A percentile compares a stretch with the other conserved stretches of the same genome.
Evolutionary conservation across 1,284 basidiomycete genomes (phyloP).

Genomic region (Cystobasidium pallidum): DNA sequence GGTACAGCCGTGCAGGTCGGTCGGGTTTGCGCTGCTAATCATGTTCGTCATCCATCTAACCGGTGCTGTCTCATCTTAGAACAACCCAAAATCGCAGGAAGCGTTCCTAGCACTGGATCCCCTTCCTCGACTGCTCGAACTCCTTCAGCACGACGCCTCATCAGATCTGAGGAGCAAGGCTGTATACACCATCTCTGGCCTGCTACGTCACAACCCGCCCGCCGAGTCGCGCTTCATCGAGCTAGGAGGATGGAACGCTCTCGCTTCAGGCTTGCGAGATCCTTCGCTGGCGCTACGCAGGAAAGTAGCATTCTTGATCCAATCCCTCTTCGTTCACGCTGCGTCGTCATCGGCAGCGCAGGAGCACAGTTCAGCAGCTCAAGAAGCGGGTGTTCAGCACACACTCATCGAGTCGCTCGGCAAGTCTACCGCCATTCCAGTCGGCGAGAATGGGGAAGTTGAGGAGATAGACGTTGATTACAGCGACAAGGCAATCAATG

Average conservation of each 20-base stretch:
- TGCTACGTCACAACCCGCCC: slow-evolving; percentile 77
- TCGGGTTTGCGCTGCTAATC: background rate
- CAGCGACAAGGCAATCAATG: slow-evolving; percentile 76
- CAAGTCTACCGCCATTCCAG: slow-evolving; percentile 57
- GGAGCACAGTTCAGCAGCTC: slow-evolving; percentile 12
- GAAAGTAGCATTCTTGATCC: slow-evolving; percentile 84
- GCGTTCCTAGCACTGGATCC: slow-evolving; percentile 70
- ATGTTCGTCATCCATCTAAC: background rate
- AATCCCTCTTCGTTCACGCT: slow-evolving; percentile 70
- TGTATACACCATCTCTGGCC: slow-evolving; percentile 80
- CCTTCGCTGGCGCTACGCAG: slow-evolving; percentile 75
- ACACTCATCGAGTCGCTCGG: slow-evolving; percentile 49
- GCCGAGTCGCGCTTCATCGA: slow-evolving; percentile 68
- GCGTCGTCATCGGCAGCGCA: background rate
- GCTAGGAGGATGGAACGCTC: slow-evolving; percentile 70
- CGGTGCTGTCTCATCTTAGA: slow-evolving; percentile 60
- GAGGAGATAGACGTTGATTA: slow-evolving; percentile 72
- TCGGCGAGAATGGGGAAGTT: slow-evolving; percentile 70
- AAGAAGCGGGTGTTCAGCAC: slow-evolving; percentile 43
- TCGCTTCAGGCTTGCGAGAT: slow-evolving; percentile 70
- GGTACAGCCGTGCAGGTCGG: slow-evolving; percentile 77
- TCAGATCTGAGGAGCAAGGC: slow-evolving; percentile 73
- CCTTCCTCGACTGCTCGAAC: slow-evolving; percentile 67
- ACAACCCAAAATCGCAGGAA: slow-evolving; percentile 85
- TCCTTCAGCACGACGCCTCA: slow-evolving; percentile 61